A percentile compares a stretch with the other conserved stretches of the same genome.
These are phyloP conservation scores for Meyerozyma carpophila DNA, from an alignment of 1,139 yeast genomes.

Conservation along the genomic window DNA sequence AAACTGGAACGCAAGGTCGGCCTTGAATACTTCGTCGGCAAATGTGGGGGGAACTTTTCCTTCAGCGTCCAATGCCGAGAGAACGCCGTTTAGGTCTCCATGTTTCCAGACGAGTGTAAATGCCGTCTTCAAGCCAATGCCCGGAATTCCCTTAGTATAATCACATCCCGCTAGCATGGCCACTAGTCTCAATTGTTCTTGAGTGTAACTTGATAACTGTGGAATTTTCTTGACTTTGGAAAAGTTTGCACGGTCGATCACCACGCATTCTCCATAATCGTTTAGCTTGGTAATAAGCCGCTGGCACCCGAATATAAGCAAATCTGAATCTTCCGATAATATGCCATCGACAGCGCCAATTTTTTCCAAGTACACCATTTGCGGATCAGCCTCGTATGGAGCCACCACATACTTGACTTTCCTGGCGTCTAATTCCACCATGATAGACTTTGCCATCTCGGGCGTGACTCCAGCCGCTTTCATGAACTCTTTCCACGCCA, in stretches of 20 bases:
- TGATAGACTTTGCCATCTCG: constrained; percentile 82
- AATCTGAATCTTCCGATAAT: constrained; percentile 90
- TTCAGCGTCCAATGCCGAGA: constrained; percentile 55
- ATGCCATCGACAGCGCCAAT: constrained; percentile 76
- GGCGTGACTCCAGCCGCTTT: constrained; percentile 87
- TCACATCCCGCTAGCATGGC: constrained; percentile 96
- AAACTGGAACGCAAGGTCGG: constrained; percentile 75
- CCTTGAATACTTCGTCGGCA: constrained; percentile 54
- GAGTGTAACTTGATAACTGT: constrained; percentile 38
- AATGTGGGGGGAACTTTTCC: constrained; percentile 65
- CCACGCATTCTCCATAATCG: constrained; percentile 71
- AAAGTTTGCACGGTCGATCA: constrained; percentile 55
- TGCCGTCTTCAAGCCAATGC: constrained; percentile 79
- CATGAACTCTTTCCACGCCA: constrained; percentile 66
- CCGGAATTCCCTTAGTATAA: constrained; percentile 81
- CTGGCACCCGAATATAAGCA: constrained; percentile 81
- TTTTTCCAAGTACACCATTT: constrained; percentile 84
- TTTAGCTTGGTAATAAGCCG: constrained; percentile 74
- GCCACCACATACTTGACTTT: constrained; percentile 79
- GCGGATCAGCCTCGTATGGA: constrained; percentile 98
- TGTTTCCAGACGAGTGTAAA: constrained; percentile 53
- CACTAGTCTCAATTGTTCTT: constrained; percentile 61
- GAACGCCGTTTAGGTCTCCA: constrained; percentile 47
- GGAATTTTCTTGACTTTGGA: constrained; percentile 41
- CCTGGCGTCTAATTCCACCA: constrained; percentile 60